Percentiles rank a stretch among this genome's conserved stretches.
These are phyloP conservation scores for Candida insectorum DNA, from an alignment of 805 yeast genomes.

Conservation along the genomic window DNA sequence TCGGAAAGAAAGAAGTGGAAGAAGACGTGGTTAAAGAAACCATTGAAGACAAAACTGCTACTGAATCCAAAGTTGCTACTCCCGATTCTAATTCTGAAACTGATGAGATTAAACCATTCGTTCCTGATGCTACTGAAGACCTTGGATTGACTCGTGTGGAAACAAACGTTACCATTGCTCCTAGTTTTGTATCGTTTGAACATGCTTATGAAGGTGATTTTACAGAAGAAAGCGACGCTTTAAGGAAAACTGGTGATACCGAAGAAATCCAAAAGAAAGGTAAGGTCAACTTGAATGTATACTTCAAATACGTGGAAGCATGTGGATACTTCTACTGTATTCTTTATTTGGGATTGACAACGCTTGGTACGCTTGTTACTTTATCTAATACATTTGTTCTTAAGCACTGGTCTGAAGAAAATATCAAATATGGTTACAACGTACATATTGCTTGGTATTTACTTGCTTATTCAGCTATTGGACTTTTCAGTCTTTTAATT, in stretches of 20 bases:
- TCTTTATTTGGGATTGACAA: conserved; percentile 20
- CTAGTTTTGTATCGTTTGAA: conserved; percentile 32
- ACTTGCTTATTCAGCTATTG: conserved; percentile 22
- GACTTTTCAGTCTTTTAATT: conserved; percentile 25
- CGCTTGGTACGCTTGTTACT: conserved; percentile 16
- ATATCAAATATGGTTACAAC: conserved; percentile 21
- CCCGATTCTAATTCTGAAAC: conserved; percentile 17
- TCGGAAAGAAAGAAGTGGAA: conserved; percentile 19
- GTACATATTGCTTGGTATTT: conserved; percentile 23
- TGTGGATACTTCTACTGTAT: conserved; percentile 26
- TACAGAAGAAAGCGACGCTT: conserved; percentile 11
- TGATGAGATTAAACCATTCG: conserved; percentile 11
- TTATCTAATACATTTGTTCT: conserved; percentile 26
- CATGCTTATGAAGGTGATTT: conserved; percentile 31
- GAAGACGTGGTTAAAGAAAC: conserved; percentile 3
- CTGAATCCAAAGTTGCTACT: conserved; percentile 10
- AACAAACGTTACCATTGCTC: conserved; percentile 14
- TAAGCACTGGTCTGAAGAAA: conserved; percentile 36
- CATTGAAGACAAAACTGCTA: conserved; percentile 13
- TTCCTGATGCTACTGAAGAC: conserved; percentile 9
- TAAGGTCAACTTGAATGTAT: conserved; percentile 25
- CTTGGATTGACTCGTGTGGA: conserved; percentile 12
- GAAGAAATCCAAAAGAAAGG: conserved; percentile 30
- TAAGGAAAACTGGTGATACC: conserved; percentile 17
- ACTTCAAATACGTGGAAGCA: conserved; percentile 27